Percentiles rank a stretch among this genome's conserved stretches.
Evolutionary conservation across 2,329 filamentous ascomycete genomes (phyloP).

Genomic region (Aureobasidium uvarum): DNA sequence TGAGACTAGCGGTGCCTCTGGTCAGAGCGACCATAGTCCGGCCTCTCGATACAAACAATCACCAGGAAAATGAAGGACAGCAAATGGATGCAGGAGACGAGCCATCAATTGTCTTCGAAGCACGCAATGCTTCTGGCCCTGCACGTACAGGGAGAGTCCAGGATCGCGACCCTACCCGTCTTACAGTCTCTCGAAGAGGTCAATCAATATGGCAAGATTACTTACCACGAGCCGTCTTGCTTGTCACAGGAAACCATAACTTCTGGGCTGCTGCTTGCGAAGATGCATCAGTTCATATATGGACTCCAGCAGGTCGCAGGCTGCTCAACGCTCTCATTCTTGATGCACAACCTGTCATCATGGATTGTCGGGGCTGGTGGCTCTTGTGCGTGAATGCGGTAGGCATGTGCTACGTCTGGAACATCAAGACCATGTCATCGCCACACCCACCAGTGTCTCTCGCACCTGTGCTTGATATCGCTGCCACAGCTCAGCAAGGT

Average conservation of each 20-base stretch:
- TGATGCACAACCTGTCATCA: constrained; percentile 89
- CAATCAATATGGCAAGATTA: constrained; percentile 91
- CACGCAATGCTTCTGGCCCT: constrained; percentile 69
- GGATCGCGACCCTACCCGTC: constrained; percentile 76
- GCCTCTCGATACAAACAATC: constrained; percentile 65
- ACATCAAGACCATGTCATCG: constrained; percentile 75
- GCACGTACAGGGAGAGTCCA: constrained; percentile 59
- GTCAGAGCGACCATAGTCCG: constrained; percentile 79
- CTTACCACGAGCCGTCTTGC: constrained; percentile 78
- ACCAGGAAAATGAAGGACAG: constrained; percentile 42
- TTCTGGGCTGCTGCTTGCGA: constrained; percentile 95
- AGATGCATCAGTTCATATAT: constrained; percentile 84
- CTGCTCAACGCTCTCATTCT: constrained; percentile 80
- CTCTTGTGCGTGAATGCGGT: constrained; percentile 84
- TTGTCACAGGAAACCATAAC: constrained; percentile 83
- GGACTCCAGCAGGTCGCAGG: constrained; percentile 87
- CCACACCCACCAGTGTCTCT: constrained; percentile 89
- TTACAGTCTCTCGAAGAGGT: constrained; percentile 78
- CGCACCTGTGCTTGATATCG: constrained; percentile 83
- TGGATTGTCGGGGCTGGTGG: constrained; percentile 88
- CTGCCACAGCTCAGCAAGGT: constrained; percentile 71
- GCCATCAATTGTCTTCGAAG: constrained; percentile 71
- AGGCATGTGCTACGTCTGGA: constrained; percentile 91
- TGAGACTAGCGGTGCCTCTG: constrained; percentile 83
- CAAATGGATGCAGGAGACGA: constrained; percentile 56